Conservation (phyloP, 352 stramenopile genomes). For the Elongisporangium undulatum region DNA sequence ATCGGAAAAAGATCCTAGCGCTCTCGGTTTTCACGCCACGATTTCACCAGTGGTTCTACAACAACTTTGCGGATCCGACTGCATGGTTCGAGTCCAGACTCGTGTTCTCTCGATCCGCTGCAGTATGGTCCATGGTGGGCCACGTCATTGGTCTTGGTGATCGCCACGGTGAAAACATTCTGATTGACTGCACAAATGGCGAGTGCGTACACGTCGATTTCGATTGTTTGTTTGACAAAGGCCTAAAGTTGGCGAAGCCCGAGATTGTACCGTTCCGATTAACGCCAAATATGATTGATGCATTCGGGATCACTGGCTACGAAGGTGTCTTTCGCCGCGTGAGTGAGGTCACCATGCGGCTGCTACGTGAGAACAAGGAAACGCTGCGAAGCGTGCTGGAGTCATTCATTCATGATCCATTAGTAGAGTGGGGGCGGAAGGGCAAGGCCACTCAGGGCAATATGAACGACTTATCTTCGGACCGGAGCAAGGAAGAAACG, state of each 20-base stretch:
- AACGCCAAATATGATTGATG: conserved; percentile 99
- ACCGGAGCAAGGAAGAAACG: conserved; percentile 44
- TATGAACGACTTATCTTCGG: background rate
- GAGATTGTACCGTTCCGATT: conserved; percentile 99
- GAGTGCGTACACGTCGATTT: conserved; percentile 99
- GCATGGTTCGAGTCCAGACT: conserved; percentile 97
- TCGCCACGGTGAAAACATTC: conserved; percentile 99
- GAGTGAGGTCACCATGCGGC: conserved; percentile 88
- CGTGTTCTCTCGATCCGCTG: conserved; percentile 80
- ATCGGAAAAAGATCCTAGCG: conserved; percentile 58
- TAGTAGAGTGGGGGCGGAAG: conserved; percentile 88
- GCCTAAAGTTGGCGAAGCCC: conserved; percentile 92
- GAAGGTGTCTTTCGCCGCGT: conserved; percentile 94
- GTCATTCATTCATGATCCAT: conserved; percentile 98
- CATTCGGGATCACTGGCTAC: conserved; percentile 96
- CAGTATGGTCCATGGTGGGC: conserved; percentile 97
- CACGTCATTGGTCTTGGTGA: conserved; percentile 93
- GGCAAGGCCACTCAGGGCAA: conserved; percentile 81
- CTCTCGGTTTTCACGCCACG: conserved; percentile 89
- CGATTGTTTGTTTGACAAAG: conserved; percentile 99
- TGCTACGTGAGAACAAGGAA: conserved; percentile 95
- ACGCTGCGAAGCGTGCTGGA: conserved; percentile 98
- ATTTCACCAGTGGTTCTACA: conserved; percentile 99
- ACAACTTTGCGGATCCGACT: conserved; percentile 97
- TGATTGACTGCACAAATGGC: conserved; percentile 96